These are phyloP conservation scores for Marasmius sp. DNA, from an alignment of 1,284 basidiomycete genomes.

Conservation along the genomic window DNA sequence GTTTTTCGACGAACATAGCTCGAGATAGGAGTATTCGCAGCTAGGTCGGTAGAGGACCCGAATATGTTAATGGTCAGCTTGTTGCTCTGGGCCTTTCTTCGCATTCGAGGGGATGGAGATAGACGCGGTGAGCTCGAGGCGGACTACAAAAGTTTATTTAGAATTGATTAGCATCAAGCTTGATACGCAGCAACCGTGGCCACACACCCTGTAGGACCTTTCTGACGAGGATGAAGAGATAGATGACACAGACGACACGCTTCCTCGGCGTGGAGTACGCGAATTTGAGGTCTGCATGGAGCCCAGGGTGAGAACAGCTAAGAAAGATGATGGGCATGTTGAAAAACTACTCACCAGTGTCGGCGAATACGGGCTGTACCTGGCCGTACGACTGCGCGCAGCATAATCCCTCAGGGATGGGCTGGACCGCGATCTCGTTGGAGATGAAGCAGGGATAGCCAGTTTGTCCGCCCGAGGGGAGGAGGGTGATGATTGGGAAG, in stretches of 20 bases:
- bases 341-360: constrained; percentile 45
- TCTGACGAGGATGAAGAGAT: constrained; percentile 36
- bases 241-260: constrained; percentile 42
- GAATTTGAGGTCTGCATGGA: constrained; percentile 27
- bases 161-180: neutral
- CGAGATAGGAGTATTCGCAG: constrained; percentile 69
- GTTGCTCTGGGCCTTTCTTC: constrained; percentile 32
- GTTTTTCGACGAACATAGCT: constrained; percentile 75
- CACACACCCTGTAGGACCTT: constrained; percentile 30
- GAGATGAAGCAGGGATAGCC: constrained; percentile 34
- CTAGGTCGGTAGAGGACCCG: constrained; percentile 43
- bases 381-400: constrained; percentile 39
- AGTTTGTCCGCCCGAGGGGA: constrained; percentile 28
- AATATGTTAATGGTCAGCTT: constrained; percentile 42
- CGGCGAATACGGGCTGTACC: constrained; percentile 68
- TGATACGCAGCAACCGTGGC: constrained; percentile 3
- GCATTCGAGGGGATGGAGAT: constrained; percentile 40
- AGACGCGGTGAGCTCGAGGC: constrained; percentile 47
- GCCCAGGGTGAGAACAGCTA: constrained; percentile 8
- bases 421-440: constrained; percentile 40
- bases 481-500: constrained; percentile 36
- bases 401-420: constrained; percentile 44
- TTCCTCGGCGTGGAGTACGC: constrained; percentile 33
- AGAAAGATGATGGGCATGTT: constrained; percentile 5
- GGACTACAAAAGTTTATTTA: constrained; percentile 26